Evolutionary conservation across 2,329 filamentous ascomycete species (phyloP).

Genomic region (Colletotrichum higginsianum): DNA sequence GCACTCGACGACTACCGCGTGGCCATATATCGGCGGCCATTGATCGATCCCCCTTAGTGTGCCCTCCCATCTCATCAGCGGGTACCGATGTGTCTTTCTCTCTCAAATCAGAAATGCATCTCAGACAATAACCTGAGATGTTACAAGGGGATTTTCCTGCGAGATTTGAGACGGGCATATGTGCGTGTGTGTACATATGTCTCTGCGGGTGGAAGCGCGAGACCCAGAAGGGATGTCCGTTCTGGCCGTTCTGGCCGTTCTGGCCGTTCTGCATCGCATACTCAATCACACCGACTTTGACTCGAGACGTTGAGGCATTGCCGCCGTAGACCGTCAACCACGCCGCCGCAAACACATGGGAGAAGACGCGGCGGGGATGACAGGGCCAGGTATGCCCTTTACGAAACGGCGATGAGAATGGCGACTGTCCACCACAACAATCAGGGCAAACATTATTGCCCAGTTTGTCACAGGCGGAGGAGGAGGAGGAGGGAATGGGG

Average conservation of each 20-base stretch:
- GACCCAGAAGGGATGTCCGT: conserved; percentile 6
- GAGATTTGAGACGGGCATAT: conserved; percentile 27
- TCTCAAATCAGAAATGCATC: conserved; percentile 39
- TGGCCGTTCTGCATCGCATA: conserved; percentile 26
- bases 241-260: neutral
- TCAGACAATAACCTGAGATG: conserved; percentile 24
- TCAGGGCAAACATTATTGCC: conserved; percentile 21
- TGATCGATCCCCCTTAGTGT: conserved; percentile 20
- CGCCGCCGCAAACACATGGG: conserved; percentile 35
- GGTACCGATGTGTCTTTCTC: conserved; percentile 22
- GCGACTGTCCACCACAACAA: conserved; percentile 5
- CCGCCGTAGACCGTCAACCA: neutral
- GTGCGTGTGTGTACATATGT: conserved; percentile 7
- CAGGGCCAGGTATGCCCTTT: neutral
- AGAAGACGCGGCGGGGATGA: neutral
- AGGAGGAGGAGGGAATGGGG: conserved; percentile 4
- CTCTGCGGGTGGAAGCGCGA: conserved; percentile 2
- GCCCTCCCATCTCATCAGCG: conserved; percentile 22
- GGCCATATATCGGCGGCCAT: conserved; percentile 34
- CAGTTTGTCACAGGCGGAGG: conserved; percentile 10
- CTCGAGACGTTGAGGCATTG: conserved; percentile 5
- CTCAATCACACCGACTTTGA: conserved; percentile 40
- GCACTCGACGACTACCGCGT: conserved; percentile 43
- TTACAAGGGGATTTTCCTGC: conserved; percentile 25
- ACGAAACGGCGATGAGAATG: conserved; percentile 8